Base-by-base conservation (phyloP, 176 grass and related monocot species). In the Oryza glumipatula region DNA sequence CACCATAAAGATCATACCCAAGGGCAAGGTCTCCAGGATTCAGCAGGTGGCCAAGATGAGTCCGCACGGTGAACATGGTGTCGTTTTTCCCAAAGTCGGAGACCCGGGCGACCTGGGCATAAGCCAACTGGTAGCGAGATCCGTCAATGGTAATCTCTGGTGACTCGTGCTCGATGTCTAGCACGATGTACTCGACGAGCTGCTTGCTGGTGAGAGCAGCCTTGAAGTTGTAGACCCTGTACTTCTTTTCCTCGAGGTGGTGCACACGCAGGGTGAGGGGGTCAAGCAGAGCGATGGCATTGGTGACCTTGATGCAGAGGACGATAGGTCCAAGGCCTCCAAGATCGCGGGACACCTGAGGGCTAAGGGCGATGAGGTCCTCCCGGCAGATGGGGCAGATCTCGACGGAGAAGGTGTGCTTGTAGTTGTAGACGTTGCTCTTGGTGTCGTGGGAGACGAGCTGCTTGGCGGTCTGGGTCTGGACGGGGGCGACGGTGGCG, bases 351-450 rank as follows among this genome's bases (percentile, higher is more conserved):
- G 90, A 88, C 22, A 86, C 84, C 82, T 95, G 90, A 58, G 88
- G 92, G 30, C 90, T 90, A 36, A 97, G 92, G 3, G 90, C 90
- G 67, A 94, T 88, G 79, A 95, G 84, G 81, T 98, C 95, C 84
- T 95, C 92, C n/a, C 92, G 92, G 85, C 95, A 98, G 72, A 98
- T 92, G 28, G 92, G 95, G 76, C 86, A 93, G 41, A 98, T 98
- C 84, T 98, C 95, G 16, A 98, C 92, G 2, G 95, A 98, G 33
- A 98, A 95, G 23, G 92, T 93, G 79, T 94, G 78, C 86, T 95
- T 98, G 83, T 98, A 94, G 78, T 94, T 98, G 72, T 91, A 98
- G 35, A 91, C 49, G 28, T 21, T 92, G 65, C 90, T 94, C 88
- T 98, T 98, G 3, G 12, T 43, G 67, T 98, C 92, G 35, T 98